Evolutionary conservation across 2,329 filamentous ascomycete genomes (phyloP).

Genomic region (Fusarium papillatum): DNA sequence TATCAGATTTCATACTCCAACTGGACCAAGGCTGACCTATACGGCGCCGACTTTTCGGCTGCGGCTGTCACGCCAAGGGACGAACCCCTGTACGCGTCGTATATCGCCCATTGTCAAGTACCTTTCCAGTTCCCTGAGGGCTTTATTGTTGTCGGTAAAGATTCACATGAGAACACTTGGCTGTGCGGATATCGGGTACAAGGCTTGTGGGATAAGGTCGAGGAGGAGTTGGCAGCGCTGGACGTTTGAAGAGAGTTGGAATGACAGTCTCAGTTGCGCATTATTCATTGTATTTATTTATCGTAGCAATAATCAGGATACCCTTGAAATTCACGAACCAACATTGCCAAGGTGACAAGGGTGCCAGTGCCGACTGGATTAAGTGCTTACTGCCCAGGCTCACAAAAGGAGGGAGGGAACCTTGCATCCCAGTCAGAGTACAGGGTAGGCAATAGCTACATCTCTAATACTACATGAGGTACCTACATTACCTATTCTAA

Average conservation of each 20-base stretch:
- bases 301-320: neutral
- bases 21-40: neutral
- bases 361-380: neutral
- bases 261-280: neutral
- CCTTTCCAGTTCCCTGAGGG: slow-evolving; percentile 17
- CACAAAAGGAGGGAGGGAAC: neutral
- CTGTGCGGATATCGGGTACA: slow-evolving; percentile 20
- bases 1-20: neutral
- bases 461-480: no score
- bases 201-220: slow-evolving; percentile 17
- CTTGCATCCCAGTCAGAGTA: neutral
- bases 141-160: slow-evolving; percentile 22
- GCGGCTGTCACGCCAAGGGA: neutral
- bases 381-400: neutral
- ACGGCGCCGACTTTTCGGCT: neutral
- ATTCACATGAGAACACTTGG: slow-evolving; percentile 22
- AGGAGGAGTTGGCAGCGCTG: neutral
- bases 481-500: no score
- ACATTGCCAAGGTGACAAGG: neutral
- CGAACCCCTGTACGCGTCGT: neutral
- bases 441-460: no score
- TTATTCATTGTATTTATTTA: neutral
- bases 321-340: neutral
- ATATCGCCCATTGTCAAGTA: neutral
- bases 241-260: neutral